Conservation (phyloP, 345 rosid species). For the Ceriops tagal region DNA sequence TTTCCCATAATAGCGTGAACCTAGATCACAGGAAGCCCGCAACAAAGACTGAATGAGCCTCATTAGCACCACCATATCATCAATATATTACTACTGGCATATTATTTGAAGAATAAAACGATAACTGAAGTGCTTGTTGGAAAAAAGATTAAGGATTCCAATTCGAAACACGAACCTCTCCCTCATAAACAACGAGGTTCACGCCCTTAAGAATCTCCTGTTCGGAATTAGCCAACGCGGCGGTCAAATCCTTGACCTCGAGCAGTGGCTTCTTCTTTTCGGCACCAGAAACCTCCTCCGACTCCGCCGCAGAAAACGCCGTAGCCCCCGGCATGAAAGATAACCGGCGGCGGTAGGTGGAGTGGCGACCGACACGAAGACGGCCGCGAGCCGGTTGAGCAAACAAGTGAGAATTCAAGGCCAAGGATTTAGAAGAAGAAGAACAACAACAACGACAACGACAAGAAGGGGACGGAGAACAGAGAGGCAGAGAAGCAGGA, state of each 20-base stretch:
- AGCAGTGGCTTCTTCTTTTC: slow-evolving; percentile 54
- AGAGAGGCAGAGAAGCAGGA: not conserved
- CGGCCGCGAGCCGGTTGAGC: slow-evolving; percentile 3
- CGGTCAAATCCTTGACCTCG: slow-evolving; percentile 72
- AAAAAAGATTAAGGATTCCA: not conserved
- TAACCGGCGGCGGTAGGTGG: slow-evolving; percentile 1
- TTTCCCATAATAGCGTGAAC: slow-evolving; percentile 95
- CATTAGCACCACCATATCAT: no score
- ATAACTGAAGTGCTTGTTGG: not conserved
- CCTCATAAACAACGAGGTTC: slow-evolving; percentile 62
- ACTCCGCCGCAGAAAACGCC: not conserved
- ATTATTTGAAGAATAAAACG: not conserved
- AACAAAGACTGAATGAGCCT: not conserved
- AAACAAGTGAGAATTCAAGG: not conserved
- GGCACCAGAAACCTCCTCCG: not conserved
- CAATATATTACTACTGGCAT: no score
- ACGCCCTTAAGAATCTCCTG: slow-evolving; percentile 90
- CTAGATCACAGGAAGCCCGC: slow-evolving; percentile 23
- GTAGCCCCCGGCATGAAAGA: not conserved
- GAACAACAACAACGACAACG: not conserved
- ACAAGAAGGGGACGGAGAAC: not conserved
- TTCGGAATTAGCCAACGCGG: slow-evolving; percentile 67
- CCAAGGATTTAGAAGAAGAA: not conserved
- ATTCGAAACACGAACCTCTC: slow-evolving; percentile 50
- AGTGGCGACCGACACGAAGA: not conserved